A percentile compares a stretch with the other conserved stretches of the same genome.
Evolutionary conservation across 768 basidiomycete species (phyloP).

Genomic region (Amanita rimosa): DNA sequence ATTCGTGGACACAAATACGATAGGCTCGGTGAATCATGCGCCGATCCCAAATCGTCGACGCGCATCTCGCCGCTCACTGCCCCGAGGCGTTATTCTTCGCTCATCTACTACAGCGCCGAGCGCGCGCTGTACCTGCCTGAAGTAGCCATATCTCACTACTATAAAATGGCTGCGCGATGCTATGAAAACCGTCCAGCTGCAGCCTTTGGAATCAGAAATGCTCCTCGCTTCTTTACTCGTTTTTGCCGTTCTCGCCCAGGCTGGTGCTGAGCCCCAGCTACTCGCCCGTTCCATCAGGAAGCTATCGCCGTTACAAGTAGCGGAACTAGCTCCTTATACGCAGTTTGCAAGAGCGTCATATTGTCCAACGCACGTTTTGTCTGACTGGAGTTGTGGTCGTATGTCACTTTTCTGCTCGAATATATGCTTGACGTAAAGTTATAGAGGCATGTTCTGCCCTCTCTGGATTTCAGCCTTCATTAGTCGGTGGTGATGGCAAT

Average conservation of each 20-base stretch:
- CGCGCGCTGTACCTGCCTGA: too few relatives aligned
- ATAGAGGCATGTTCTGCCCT: conserved; percentile 29
- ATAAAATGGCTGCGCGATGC: neutral
- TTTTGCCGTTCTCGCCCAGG: neutral
- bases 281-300: conserved; percentile 13
- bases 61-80: too few relatives aligned
- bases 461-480: conserved; percentile 26
- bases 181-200: too few relatives aligned
- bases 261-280: conserved; percentile 10
- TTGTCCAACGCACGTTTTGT: conserved; percentile 26
- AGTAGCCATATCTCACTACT: neutral
- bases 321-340: conserved; percentile 32
- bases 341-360: conserved; percentile 48
- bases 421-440: neutral
- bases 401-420: conserved; percentile 5
- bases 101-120: too few relatives aligned
- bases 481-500: conserved; percentile 41
- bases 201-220: neutral
- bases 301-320: conserved; percentile 20
- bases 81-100: too few relatives aligned
- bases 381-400: conserved; percentile 36
- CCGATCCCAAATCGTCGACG: too few relatives aligned
- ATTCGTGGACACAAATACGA: too few relatives aligned
- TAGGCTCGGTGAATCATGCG: too few relatives aligned
- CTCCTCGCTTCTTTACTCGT: neutral